A percentile compares a stretch with the other conserved stretches of the same genome.
phyloP scores from a whole-genome alignment of 2,329 filamentous ascomycete species.

The Clarireedia homoeocarpa region DNA sequence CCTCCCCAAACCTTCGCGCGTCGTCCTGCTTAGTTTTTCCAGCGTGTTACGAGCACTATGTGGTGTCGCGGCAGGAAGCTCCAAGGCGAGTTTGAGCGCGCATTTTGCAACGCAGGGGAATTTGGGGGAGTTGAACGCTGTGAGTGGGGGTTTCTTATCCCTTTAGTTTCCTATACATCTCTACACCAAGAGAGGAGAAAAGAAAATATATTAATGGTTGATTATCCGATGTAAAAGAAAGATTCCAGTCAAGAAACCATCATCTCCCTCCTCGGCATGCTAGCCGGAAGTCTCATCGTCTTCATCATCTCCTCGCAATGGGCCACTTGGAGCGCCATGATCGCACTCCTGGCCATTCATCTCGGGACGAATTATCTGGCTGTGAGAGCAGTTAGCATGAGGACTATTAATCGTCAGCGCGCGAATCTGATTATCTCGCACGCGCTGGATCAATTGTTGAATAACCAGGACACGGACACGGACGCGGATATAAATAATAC shows the following conservation, averaged over 20 bases:
- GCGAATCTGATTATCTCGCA: conserved; percentile 68
- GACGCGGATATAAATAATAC: too few species aligned
- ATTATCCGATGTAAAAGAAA: conserved; percentile 38
- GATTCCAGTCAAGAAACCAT: conserved; percentile 94
- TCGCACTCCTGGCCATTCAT: conserved; percentile 66
- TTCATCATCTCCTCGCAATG: conserved; percentile 61
- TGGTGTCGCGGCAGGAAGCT: conserved; percentile 81
- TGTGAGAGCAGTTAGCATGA: conserved; percentile 77
- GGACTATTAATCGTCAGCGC: conserved; percentile 76
- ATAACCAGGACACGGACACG: too few species aligned
- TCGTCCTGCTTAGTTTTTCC: conserved; percentile 49
- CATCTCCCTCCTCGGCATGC: conserved; percentile 80
- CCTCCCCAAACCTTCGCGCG: conserved; percentile 48
- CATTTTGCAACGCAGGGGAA: conserved; percentile 88
- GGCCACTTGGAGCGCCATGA: conserved; percentile 67
- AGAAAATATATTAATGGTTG: neutral
- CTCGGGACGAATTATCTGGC: conserved; percentile 80
- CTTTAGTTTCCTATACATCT: neutral
- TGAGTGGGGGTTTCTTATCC: conserved; percentile 31
- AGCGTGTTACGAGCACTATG: conserved; percentile 64
- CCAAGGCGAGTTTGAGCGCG: conserved; percentile 82
- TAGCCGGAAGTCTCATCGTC: conserved; percentile 75
- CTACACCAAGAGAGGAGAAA: too few species aligned
- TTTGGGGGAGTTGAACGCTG: conserved; percentile 83
- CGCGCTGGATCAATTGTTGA: conserved; percentile 33